phyloP scores from a whole-genome alignment of 768 basidiomycete species.

The Leccinum truebloodii region DNA sequence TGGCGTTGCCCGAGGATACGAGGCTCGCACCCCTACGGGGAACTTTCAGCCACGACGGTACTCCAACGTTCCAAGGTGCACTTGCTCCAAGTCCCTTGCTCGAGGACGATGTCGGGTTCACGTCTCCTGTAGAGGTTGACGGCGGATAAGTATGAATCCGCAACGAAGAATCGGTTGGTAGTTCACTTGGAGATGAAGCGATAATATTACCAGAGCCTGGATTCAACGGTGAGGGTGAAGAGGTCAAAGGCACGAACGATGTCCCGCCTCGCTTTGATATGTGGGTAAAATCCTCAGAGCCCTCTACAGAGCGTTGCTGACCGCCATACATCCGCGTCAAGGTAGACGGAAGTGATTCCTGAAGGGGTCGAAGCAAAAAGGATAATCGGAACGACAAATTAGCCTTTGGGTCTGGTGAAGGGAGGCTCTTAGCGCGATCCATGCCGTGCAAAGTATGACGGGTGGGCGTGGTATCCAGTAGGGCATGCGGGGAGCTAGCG shows the following conservation, averaged over 20 bases:
- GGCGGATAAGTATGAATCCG: conserved; percentile 82
- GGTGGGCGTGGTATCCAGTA: conserved; percentile 62
- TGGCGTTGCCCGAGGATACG: conserved; percentile 33
- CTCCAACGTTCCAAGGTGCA: conserved; percentile 59
- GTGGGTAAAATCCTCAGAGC: conserved; percentile 70
- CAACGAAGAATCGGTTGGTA: conserved; percentile 29
- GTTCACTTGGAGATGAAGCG: conserved; percentile 10
- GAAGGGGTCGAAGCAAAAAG: conserved; percentile 67
- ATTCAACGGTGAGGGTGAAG: conserved; percentile 34
- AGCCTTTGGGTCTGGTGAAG: conserved; percentile 34
- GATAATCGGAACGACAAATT: conserved; percentile 61
- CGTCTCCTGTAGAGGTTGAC: conserved; percentile 54
- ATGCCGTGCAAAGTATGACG: conserved; percentile 34
- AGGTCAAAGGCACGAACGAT: conserved; percentile 62
- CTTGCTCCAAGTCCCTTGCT: conserved; percentile 43
- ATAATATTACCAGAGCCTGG: conserved; percentile 10
- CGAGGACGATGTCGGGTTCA: conserved; percentile 37
- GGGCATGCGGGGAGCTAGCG: conserved; percentile 24
- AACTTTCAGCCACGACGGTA: conserved; percentile 71
- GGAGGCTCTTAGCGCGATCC: conserved; percentile 44
- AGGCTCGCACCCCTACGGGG: conserved; percentile 41
- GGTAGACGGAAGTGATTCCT: conserved; percentile 49
- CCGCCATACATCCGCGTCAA: conserved; percentile 33
- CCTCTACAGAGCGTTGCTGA: conserved; percentile 38
- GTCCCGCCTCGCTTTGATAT: conserved; percentile 56